Conservation (phyloP, 192 early-diverging fungal species). For the Spinellus fusiger region DNA sequence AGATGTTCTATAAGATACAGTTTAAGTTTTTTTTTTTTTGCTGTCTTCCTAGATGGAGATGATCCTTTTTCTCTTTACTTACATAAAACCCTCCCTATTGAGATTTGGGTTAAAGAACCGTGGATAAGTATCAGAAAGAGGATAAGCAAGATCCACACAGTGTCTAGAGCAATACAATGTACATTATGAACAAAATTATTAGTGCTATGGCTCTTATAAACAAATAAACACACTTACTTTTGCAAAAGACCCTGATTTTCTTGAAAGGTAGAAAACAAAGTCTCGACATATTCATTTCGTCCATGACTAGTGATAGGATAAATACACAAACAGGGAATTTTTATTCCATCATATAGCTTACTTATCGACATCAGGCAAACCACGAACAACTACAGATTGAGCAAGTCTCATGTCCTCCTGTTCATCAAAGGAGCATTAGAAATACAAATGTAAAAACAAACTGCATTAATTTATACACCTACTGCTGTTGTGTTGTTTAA, state of each 20-base stretch:
- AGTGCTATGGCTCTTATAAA: neutral
- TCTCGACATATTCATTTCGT: slow-evolving; percentile 3
- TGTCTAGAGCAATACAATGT: slow-evolving; percentile 9
- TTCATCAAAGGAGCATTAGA: neutral
- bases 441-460: neutral
- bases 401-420: slow-evolving; percentile 9
- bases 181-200: neutral
- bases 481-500: neutral
- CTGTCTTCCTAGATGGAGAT: neutral
- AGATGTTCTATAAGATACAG: neutral
- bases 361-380: neutral
- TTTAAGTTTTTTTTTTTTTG: neutral
- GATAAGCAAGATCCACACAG: slow-evolving; percentile 13
- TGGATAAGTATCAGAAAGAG: slow-evolving; percentile 22
- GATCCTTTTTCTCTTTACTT: neutral
- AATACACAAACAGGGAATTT: neutral
- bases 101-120: slow-evolving; percentile 10
- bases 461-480: neutral
- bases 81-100: slow-evolving; percentile 9
- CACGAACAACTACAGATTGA: slow-evolving; percentile 14
- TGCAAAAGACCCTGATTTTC: slow-evolving; percentile 15
- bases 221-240: neutral
- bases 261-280: slow-evolving; percentile 1
- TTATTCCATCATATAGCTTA: neutral
- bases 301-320: neutral